Conservation (phyloP, 495 filamentous ascomycete genomes). For the Elaphomyces granulatus region DNA sequence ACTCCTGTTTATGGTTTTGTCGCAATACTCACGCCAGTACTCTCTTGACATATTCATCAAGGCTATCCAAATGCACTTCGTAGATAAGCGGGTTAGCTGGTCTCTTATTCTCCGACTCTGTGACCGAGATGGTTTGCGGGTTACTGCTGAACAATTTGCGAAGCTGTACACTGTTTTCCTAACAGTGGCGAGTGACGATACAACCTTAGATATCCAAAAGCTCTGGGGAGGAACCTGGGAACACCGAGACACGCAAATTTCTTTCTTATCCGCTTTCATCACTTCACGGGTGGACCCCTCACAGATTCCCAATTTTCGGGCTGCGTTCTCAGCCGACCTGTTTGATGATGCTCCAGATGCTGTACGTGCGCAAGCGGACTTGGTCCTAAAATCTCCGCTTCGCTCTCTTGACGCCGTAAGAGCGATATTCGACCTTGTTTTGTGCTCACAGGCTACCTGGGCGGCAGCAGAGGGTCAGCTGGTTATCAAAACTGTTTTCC, state of each 20-base stretch:
- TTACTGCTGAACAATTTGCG: conserved; percentile 67
- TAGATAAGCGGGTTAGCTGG: conserved; percentile 58
- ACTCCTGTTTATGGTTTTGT: conserved; percentile 68
- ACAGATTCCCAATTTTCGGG: conserved; percentile 64
- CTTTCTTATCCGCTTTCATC: conserved; percentile 72
- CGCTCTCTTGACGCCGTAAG: conserved; percentile 77
- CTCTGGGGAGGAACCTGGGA: conserved; percentile 91
- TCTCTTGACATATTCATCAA: conserved; percentile 59
- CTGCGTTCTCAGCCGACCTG: conserved; percentile 60
- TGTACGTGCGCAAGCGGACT: conserved; percentile 53
- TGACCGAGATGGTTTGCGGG: conserved; percentile 61
- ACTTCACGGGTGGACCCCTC: conserved; percentile 65
- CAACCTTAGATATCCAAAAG: conserved; percentile 56
- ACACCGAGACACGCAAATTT: conserved; percentile 71
- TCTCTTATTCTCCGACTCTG: conserved; percentile 64
- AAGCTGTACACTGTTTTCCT: conserved; percentile 62
- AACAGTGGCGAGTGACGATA: conserved; percentile 47
- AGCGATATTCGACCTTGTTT: conserved; percentile 62
- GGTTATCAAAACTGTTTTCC: conserved; percentile 36
- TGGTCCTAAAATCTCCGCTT: conserved; percentile 69
- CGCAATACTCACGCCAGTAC: conserved; percentile 49
- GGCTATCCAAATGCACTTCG: conserved; percentile 40
- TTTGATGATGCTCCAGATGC: conserved; percentile 58
- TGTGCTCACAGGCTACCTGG: conserved; percentile 50
- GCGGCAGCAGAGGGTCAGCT: conserved; percentile 51